Conservation (phyloP, 495 filamentous ascomycete genomes). For the Melanomma pulvis-pyrius region DNA sequence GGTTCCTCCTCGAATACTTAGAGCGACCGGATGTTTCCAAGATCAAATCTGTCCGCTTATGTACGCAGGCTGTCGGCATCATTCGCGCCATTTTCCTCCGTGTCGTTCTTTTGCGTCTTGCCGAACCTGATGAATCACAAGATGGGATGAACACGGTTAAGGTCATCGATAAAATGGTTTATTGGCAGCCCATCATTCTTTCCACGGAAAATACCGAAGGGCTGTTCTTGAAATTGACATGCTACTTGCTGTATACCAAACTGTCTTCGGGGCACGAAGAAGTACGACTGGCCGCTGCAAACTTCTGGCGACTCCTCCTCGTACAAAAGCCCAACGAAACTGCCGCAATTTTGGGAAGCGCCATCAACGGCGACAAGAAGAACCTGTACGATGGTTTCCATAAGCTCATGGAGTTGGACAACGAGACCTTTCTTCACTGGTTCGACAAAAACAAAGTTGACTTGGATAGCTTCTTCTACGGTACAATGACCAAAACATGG, state of each 20-base stretch:
- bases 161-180: slow-evolving; percentile 81
- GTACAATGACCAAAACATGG: slow-evolving; percentile 77
- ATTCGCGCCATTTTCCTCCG: slow-evolving; percentile 76
- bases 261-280: slow-evolving; percentile 64
- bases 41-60: slow-evolving; percentile 85
- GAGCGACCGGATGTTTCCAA: slow-evolving; percentile 80
- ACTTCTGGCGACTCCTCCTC: slow-evolving; percentile 85
- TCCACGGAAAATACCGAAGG: slow-evolving; percentile 72
- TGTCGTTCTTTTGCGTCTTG: slow-evolving; percentile 76
- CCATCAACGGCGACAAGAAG: slow-evolving; percentile 67
- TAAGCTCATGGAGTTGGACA: slow-evolving; percentile 82
- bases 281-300: slow-evolving; percentile 76
- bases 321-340: slow-evolving; percentile 93
- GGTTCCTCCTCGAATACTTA: slow-evolving; percentile 80
- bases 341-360: slow-evolving; percentile 67
- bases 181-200: slow-evolving; percentile 94
- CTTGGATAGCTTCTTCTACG: slow-evolving; percentile 79
- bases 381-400: slow-evolving; percentile 77
- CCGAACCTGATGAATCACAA: slow-evolving; percentile 72
- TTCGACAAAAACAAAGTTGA: slow-evolving; percentile 79
- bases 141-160: slow-evolving; percentile 60
- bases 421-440: slow-evolving; percentile 83
- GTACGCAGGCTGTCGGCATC: slow-evolving; percentile 72
- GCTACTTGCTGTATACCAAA: slow-evolving; percentile 86
- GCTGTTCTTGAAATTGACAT: slow-evolving; percentile 77